These are phyloP conservation scores for Aureobasidium sp. DNA, from an alignment of 2,329 filamentous ascomycete genomes.

Conservation along the genomic window DNA sequence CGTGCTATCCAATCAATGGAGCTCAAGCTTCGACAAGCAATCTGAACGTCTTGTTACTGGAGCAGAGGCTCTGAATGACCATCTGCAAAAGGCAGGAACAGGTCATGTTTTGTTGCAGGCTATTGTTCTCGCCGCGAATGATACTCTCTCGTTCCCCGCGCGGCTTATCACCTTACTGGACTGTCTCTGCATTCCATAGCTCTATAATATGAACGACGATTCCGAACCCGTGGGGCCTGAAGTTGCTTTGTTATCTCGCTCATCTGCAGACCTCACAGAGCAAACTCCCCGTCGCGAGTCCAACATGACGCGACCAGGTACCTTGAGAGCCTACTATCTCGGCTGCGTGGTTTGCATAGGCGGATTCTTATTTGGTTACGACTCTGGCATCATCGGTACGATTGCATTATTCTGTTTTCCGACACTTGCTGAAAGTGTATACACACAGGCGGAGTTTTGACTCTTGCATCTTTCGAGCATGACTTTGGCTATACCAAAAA, in stretches of 20 bases:
- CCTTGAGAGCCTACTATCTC: conserved; percentile 43
- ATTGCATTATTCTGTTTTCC: conserved; percentile 14
- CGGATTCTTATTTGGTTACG: conserved; percentile 40
- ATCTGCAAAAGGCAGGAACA: neutral
- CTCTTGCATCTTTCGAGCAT: conserved; percentile 33
- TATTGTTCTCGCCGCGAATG: neutral
- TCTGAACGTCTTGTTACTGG: neutral
- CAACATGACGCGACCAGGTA: conserved; percentile 23
- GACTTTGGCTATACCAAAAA: conserved; percentile 34
- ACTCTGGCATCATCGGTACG: conserved; percentile 35
- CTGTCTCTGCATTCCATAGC: neutral
- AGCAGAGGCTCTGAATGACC: neutral
- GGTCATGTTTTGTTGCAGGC: neutral
- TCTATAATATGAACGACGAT: neutral
- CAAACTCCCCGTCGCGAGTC: neutral
- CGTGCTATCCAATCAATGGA: neutral
- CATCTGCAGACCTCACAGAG: neutral
- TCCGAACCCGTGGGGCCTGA: neutral
- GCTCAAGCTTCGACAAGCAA: neutral
- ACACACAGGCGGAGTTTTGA: conserved; percentile 35
- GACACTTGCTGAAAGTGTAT: neutral
- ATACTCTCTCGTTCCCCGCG: neutral
- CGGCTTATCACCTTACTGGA: neutral
- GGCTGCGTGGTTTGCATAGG: conserved; percentile 44
- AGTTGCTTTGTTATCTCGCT: neutral